Evolutionary conservation across 2,329 filamentous ascomycete genomes (phyloP), one percentile per base, ranked within the genome.

Genomic region (Teratosphaeria nubilosa): DNA sequence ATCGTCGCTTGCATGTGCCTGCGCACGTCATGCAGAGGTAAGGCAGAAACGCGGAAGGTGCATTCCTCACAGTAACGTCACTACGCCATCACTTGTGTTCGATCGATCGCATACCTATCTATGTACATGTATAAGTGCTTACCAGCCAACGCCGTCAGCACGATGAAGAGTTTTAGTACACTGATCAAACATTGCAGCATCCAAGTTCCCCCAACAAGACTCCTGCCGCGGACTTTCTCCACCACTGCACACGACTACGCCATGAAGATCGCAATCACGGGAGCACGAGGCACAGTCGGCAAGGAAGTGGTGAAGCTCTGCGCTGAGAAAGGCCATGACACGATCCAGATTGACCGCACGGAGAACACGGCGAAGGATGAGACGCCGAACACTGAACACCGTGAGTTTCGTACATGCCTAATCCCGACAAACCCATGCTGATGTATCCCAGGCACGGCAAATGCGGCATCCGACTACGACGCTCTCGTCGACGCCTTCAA

Each of bases 251-350:
- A 41, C 34, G 14, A 41, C 34, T 5, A 16, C 10, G 34, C 34
- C 34, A 41, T 41, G 34, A 41, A 41, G 34, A 75, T 69, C 69
- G 75, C 74, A 60, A 76, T 68, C 67, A 77, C 70, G 56, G 68
- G 69, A 60, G 73, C 59, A 65, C 72, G 68, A 68, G 67, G 72
- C 64, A 69, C 63, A 25, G 69, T 71, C 54, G 69, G 69, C 52
- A 59, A 63, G 41, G 65, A 64, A 24, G 60, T 68, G 22, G 70
- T 73, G 52, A 68, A 70, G 60, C 57, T 68, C 7, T 70, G 66
- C 56, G 65, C 70, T 7, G 60, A 70, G 7, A 64, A 68, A 52
- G 71, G 69, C 51, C 68, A 73, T 60, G 37, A 64, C 14, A 73
- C 68, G 2, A 68, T 73, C 1, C 69, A 74, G 58, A 66, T 75